These are phyloP conservation scores for Phytophthora boehmeriae DNA, from an alignment of 352 stramenopile genomes.

Conservation along the genomic window DNA sequence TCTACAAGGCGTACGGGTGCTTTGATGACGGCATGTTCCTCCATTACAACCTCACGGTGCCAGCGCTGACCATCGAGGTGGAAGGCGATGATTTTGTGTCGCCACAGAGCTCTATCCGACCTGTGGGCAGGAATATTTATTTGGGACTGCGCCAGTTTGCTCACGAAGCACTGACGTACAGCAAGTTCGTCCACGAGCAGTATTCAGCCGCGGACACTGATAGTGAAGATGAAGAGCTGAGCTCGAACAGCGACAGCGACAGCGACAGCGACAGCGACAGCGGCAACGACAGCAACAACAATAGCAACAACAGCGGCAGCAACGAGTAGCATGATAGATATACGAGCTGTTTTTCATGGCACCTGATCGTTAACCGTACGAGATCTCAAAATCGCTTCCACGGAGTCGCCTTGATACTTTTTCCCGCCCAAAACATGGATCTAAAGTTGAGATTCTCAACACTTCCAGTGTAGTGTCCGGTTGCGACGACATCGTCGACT, in stretches of 20 bases:
- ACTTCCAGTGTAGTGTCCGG: no score
- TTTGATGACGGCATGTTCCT: constrained; percentile 71
- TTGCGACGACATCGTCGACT: no score
- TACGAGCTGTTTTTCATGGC: constrained; percentile 4
- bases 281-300: constrained; percentile 1
- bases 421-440: no score
- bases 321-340: constrained; percentile 4
- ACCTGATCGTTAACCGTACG: no score
- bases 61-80: constrained; percentile 73
- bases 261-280: constrained; percentile 5
- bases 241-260: not conserved
- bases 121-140: constrained; percentile 61
- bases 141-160: constrained; percentile 65
- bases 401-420: no score
- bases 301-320: constrained; percentile 11
- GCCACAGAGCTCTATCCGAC: constrained; percentile 58
- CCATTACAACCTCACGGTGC: constrained; percentile 64
- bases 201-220: constrained; percentile 5
- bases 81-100: constrained; percentile 74
- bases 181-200: constrained; percentile 41
- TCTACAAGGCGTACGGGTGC: constrained; percentile 78
- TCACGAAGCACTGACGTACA: constrained; percentile 53
- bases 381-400: no score
- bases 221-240: not conserved
- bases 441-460: no score